Percentiles rank a stretch among this genome's conserved stretches.
These are phyloP conservation scores for Colletotrichum caudatum DNA, from an alignment of 2,329 filamentous ascomycete species.

Conservation along the genomic window DNA sequence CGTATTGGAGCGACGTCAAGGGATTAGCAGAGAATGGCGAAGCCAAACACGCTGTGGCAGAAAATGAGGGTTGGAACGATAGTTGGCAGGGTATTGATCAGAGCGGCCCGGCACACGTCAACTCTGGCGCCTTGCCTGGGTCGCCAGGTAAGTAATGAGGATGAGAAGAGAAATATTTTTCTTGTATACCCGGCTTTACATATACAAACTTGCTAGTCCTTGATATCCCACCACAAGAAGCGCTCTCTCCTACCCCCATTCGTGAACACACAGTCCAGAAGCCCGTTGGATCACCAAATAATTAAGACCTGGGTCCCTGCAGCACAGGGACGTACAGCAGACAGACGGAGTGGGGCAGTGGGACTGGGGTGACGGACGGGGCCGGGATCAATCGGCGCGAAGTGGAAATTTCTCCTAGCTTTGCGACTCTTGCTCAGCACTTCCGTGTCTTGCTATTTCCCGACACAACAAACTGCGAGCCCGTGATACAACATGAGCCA, in stretches of 20 bases:
- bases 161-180: constrained; percentile 23
- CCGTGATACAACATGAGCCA: constrained; percentile 50
- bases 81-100: constrained; percentile 66
- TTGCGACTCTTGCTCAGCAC: constrained; percentile 17
- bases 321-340: neutral
- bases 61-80: constrained; percentile 57
- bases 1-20: constrained; percentile 90
- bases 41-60: constrained; percentile 58
- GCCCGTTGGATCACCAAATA: neutral
- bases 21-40: constrained; percentile 70
- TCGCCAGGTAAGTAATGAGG: constrained; percentile 23
- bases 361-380: constrained; percentile 9
- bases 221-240: neutral
- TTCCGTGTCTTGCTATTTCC: neutral
- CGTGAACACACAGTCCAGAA: neutral
- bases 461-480: constrained; percentile 29
- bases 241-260: neutral
- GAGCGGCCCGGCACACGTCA: constrained; percentile 60
- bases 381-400: constrained; percentile 37
- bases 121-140: constrained; percentile 40
- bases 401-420: constrained; percentile 36
- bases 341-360: neutral
- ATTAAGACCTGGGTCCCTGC: neutral
- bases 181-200: constrained; percentile 42
- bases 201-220: constrained; percentile 14